Evolutionary conservation across 2,329 filamentous ascomycete species (phyloP), one percentile per base, ranked within the genome.

Genomic region (Calcarisporium arbuscula): DNA sequence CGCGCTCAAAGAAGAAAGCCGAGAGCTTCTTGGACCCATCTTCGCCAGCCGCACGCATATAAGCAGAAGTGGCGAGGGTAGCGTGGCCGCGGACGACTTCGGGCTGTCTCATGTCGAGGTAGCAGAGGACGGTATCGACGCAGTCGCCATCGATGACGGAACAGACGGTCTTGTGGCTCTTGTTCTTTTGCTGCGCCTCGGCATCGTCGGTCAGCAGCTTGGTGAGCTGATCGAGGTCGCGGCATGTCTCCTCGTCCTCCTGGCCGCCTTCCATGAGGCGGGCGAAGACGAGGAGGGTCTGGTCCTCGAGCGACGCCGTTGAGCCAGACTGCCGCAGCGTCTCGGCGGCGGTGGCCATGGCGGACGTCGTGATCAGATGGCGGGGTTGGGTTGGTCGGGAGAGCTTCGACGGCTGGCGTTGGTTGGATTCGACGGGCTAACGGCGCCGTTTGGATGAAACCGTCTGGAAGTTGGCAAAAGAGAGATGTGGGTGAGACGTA

Each of bases 211-310:
- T 70, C 36, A 82, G 63, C 25, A 82, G 62, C 54, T 70, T 74
- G 28, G 77, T 78, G 35, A 82, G 68, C 36, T 61, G 58, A 45
- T 74, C 71, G 29, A 82, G 62, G 40, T 77, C 70, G 40, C 60
- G 60, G 48, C 74, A 80, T 10, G 76, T 82, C 46, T 85, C 80
- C 37, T 79, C 76, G 52, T 85, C 85, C 48, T 95, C 86, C 49
- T 89, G 78, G 34, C 87, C 88, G 28, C 86, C 87, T 56, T 94
- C 86, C 80, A 95, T 94, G 48, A 95, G 68, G 51, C 85, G 83
- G 17, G 89, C 89, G 46, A 95, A 77, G 47, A 90, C 80, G 38
- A 94, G 75, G 51, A 82, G 75, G 36, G 83, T 82, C 51, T 82
- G 68, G 51, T 85, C 80, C 47, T 73, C 62, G 62, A 74, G 31